Evolutionary conservation across 169 alveolate genomes (phyloP), one percentile per base, ranked within the genome.

Genomic region (Eimeria necatrix): DNA sequence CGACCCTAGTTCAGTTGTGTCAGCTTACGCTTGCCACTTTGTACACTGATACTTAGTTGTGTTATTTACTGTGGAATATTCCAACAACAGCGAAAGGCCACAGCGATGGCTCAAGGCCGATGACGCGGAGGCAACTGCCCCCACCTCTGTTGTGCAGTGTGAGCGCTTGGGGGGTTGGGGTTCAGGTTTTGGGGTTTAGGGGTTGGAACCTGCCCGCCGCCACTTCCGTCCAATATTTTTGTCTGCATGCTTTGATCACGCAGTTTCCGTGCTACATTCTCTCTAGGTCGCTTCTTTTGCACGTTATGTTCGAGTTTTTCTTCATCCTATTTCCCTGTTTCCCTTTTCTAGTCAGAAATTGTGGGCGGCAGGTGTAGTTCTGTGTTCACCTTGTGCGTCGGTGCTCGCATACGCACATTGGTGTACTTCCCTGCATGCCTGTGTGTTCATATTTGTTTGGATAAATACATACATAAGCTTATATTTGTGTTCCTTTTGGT

Each of bases 61-160:
- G 70, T 0, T 16, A n/a, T 59, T 59, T 5, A 16, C n/a, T 59
- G 70, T 59, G 16, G n/a, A 20, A 16, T 18, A 32, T n/a, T 20
- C 22, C 48, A 16, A 20, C 48, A 24, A 8, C 80, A 68, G 80
- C 80, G 48, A 68, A 24, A 18, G 41, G 32, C 32, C 32, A 20
- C 48, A 68, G 10, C 80, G 80, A 4, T 18, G 80, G 80, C 14
- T 24, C 16, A 68, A 18, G 22, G 46, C 48, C 22, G 49, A 68
- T 20, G 80, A 68, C 20, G 49, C 80, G 22, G 80, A 20, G 22
- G 48, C n/a, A 68, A 68, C 48, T 4, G 46, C 80, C 22, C 48
- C 80, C 32, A 24, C 80, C 10, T 68, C 80, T 20, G 80, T 68
- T 18, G 80, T 68, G 46, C 80, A 68, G 80, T 24, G 80, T 68